A percentile compares a stretch with the other conserved stretches of the same genome.
Conservation (phyloP, 106 monocot genomes). For the Platanthera zijinensis region DNA sequence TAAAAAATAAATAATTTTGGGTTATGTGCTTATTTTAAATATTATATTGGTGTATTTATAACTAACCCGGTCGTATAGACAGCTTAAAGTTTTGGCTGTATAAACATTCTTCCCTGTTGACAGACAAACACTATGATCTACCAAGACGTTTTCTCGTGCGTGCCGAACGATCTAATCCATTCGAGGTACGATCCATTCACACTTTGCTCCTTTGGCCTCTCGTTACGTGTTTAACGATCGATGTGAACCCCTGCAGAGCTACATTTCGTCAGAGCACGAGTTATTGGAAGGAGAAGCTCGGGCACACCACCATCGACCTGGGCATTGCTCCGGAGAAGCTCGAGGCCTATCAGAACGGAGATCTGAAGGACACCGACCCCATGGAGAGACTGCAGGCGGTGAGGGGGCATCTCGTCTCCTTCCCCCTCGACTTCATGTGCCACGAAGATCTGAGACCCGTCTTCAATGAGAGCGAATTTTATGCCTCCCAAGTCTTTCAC, state of each 20-base stretch:
- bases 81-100: too few relatives aligned
- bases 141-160: constrained; percentile 91
- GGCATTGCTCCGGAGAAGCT: constrained; percentile 73
- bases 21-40: too few relatives aligned
- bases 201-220: neutral
- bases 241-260: constrained; percentile 19
- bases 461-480: constrained; percentile 86
- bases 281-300: constrained; percentile 85
- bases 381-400: constrained; percentile 57
- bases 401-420: constrained; percentile 84
- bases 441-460: constrained; percentile 88
- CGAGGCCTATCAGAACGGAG: constrained; percentile 56
- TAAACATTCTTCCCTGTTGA: constrained; percentile 6
- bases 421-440: constrained; percentile 92
- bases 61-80: too few relatives aligned
- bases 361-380: constrained; percentile 37
- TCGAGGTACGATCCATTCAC: constrained; percentile 49
- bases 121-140: constrained; percentile 73
- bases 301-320: constrained; percentile 80
- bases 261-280: constrained; percentile 53
- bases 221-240: neutral
- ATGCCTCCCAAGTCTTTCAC: constrained; percentile 90
- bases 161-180: constrained; percentile 92
- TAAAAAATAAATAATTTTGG: too few relatives aligned
- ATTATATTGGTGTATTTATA: too few relatives aligned